Base-by-base conservation (phyloP, 2,329 filamentous ascomycete genomes). In the Phialophora expanda region DNA sequence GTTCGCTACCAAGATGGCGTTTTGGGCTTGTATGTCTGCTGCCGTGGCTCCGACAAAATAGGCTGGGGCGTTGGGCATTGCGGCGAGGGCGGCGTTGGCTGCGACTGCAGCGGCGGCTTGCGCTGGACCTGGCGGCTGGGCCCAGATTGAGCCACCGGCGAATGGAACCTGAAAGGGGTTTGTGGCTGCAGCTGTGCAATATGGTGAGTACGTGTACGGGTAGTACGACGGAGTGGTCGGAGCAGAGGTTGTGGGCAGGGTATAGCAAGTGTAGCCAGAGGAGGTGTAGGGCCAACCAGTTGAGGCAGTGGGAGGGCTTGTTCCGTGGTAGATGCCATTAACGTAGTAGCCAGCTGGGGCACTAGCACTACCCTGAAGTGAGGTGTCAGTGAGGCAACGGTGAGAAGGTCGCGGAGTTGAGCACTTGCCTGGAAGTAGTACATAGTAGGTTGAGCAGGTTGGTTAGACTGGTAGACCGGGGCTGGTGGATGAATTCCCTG, bases 21-120 rank as follows among this genome's bases (percentile, higher is more conserved):
- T 76, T 46, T 74, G 72, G 7, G 74, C 71, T 55, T 74, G 69
- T 22, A 77, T 72, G 56, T 76, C 72, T 14, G 73, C 69, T 8
- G 68, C 55, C 8, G 61, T 68, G 5, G 64, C 57, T n/a, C 71
- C 71, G 30, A 73, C 70, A 56, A 71, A 71, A 59, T 70, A 73
- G 12, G 65, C 63, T 26, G 71, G 71, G 41, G 66, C 70, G 48
- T 69, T 66, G 34, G 71, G 71, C 61, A 66, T 66, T 20, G 66
- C 65, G 24, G 70, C 66, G 20, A 71, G 64, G 22, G 66, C 69
- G 22, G 66, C 61, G 32, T 73, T 73, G 60, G 65, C 66, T 22
- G 71, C 68, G 14, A 70, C 65, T 22, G 64, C 70, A 12, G 67
- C 66, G 38, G 71, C 70, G 20, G 70, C 71, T 64, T 69, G 70